phyloP scores from a whole-genome alignment of 1,284 basidiomycete species.

The Microstroma glucosiphilum region DNA sequence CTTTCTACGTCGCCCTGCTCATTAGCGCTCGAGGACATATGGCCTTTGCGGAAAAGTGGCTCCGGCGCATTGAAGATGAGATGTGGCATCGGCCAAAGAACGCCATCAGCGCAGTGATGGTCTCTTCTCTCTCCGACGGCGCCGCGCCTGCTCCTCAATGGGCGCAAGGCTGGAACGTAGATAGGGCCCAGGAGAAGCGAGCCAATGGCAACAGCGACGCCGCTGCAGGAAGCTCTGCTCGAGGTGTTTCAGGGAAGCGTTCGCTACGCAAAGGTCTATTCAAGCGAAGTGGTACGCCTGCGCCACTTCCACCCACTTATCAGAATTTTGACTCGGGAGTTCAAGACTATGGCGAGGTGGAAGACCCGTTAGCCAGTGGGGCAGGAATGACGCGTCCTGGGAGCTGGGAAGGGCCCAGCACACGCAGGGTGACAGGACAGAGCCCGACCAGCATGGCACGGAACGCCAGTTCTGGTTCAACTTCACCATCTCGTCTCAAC shows the following conservation, averaged over 20 bases:
- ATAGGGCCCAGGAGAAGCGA: conserved; percentile 16
- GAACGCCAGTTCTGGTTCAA: no score
- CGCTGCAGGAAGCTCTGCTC: background rate
- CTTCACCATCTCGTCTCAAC: no score
- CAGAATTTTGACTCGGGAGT: background rate
- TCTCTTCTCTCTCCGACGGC: no score
- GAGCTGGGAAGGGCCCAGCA: no score
- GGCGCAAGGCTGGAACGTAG: conserved; percentile 13
- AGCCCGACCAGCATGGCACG: no score
- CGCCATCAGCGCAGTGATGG: no score
- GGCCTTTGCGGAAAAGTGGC: conserved; percentile 37
- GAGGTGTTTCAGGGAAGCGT: no score
- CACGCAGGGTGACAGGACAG: no score
- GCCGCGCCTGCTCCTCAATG: no score
- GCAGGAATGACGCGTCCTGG: no score
- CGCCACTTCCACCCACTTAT: conserved; percentile 2
- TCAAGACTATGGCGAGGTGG: background rate
- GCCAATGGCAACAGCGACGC: conserved; percentile 9
- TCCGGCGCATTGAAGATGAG: conserved; percentile 37
- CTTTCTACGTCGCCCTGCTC: background rate
- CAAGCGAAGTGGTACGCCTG: background rate
- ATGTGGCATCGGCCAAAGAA: conserved; percentile 21
- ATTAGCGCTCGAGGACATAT: conserved; percentile 23
- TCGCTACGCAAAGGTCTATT: no score
- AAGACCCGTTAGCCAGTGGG: background rate